Evolutionary conservation across 2,329 filamentous ascomycete species (phyloP).

Genomic region (Hysterium pulicare): DNA sequence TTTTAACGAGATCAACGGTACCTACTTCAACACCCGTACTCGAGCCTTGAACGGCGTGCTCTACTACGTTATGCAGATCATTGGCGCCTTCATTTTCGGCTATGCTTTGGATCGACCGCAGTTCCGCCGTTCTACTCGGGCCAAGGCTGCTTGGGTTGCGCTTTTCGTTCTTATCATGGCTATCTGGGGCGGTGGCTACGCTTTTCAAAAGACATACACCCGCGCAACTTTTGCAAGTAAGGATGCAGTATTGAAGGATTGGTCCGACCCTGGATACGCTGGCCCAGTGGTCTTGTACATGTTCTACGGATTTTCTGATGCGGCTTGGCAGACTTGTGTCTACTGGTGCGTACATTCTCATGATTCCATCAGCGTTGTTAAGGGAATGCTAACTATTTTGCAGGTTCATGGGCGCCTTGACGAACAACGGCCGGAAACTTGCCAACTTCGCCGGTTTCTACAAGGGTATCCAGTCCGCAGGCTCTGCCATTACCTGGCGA

Average conservation of each 20-base stretch:
- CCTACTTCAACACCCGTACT: constrained; percentile 70
- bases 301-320: constrained; percentile 83
- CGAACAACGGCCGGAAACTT: constrained; percentile 86
- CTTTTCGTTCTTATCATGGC: constrained; percentile 70
- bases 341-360: constrained; percentile 63
- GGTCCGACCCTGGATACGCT: constrained; percentile 62
- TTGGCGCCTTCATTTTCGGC: constrained; percentile 71
- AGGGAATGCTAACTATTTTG: neutral
- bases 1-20: constrained; percentile 69
- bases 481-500: constrained; percentile 71
- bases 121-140: constrained; percentile 63
- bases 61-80: constrained; percentile 77
- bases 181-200: constrained; percentile 81
- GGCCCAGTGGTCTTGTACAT: constrained; percentile 84
- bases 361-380: neutral
- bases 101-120: constrained; percentile 60
- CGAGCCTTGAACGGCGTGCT: constrained; percentile 72
- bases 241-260: constrained; percentile 53
- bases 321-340: constrained; percentile 79
- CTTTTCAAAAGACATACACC: constrained; percentile 64
- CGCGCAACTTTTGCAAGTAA: constrained; percentile 32
- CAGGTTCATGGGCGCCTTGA: constrained; percentile 87
- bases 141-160: constrained; percentile 59
- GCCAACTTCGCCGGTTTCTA: constrained; percentile 91
- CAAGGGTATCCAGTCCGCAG: constrained; percentile 87